Evolutionary conservation across 169 alveolate species (phyloP).

Genomic region (Plasmodium chabaudi): DNA sequence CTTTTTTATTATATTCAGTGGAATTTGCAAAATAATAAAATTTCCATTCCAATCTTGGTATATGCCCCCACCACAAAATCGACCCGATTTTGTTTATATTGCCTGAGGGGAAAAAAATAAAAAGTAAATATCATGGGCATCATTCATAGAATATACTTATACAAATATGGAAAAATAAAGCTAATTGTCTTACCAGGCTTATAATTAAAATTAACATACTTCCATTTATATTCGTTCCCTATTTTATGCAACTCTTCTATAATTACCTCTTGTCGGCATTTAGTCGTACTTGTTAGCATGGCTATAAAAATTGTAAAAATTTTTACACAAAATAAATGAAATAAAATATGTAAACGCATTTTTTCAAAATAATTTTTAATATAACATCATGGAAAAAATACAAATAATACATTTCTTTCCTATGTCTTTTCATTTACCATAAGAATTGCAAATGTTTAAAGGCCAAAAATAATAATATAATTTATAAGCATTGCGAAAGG

Average conservation of each 20-base stretch:
- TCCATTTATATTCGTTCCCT: constrained; percentile 29
- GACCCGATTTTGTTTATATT: constrained; percentile 55
- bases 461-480: constrained; percentile 30
- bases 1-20: constrained; percentile 23
- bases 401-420: neutral
- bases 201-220: constrained; percentile 20
- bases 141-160: neutral
- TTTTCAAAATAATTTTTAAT: neutral
- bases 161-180: neutral
- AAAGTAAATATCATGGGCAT: neutral
- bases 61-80: constrained; percentile 72
- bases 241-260: constrained; percentile 56
- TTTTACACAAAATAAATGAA: neutral
- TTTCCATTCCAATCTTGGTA: constrained; percentile 72
- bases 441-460: constrained; percentile 60
- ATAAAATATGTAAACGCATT: neutral
- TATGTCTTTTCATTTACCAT: constrained; percentile 38
- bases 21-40: constrained; percentile 30
- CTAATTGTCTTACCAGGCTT: constrained; percentile 32
- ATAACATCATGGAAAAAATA: neutral
- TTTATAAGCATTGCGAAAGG: constrained; percentile 35
- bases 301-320: constrained; percentile 20
- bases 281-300: constrained; percentile 24
- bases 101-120: constrained; percentile 10
- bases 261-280: constrained; percentile 29